Evolutionary conservation across 208 protist species (phyloP).

Genomic region (Acanthamoeba lugdunensis): DNA sequence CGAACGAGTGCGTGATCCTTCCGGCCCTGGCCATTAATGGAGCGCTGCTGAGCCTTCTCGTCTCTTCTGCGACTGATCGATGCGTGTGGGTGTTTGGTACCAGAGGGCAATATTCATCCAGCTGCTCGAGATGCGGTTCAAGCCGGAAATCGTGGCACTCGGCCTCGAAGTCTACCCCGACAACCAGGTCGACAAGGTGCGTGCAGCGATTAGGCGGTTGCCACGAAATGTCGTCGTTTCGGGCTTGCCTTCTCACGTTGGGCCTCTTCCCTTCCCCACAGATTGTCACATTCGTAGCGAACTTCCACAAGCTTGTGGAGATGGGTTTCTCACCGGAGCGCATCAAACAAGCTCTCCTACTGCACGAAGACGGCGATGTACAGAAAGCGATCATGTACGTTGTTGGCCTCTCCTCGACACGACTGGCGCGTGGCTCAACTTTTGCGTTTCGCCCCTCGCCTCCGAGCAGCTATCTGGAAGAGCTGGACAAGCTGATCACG

Average conservation of each 20-base stretch:
- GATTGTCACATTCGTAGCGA: slow-evolving; percentile 66
- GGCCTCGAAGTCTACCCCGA: slow-evolving; percentile 43
- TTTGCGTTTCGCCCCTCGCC: background rate
- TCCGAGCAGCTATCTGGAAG: slow-evolving; percentile 56
- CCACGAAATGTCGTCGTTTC: background rate
- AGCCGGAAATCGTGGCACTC: slow-evolving; percentile 48
- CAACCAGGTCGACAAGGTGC: slow-evolving; percentile 43
- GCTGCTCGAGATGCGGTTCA: slow-evolving; percentile 63
- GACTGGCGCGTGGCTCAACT: background rate
- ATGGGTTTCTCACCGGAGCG: slow-evolving; percentile 39
- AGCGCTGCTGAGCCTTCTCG: background rate
- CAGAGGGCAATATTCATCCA: slow-evolving; percentile 48
- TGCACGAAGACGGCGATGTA: slow-evolving; percentile 35
- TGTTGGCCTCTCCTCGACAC: background rate
- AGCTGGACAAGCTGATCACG: slow-evolving; percentile 55
- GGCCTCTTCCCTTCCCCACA: background rate
- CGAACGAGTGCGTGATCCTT: slow-evolving; percentile 17
- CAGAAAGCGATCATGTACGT: slow-evolving; percentile 46
- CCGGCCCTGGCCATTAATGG: no score
- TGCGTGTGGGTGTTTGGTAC: background rate
- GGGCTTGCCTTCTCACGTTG: background rate
- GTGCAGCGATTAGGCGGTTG: background rate
- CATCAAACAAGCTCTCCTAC: slow-evolving; percentile 66
- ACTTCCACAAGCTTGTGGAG: slow-evolving; percentile 61
- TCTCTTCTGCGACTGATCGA: background rate